Evolutionary conservation across 2,329 filamentous ascomycete species (phyloP), one percentile per base, ranked within the genome.

Genomic region (Aureobasidium musti): DNA sequence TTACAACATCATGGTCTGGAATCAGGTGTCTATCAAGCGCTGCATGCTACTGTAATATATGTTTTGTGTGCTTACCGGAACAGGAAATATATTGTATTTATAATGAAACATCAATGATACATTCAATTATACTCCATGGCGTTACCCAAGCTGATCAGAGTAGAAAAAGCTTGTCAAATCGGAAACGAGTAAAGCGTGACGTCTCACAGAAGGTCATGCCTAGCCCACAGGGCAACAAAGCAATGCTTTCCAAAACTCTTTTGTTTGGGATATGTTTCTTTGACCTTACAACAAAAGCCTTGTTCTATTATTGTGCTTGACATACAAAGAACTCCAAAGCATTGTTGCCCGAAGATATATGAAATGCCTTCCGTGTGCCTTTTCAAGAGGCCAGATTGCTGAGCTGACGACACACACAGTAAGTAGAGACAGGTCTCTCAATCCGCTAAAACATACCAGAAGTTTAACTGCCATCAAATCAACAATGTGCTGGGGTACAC

Each of bases 381-480:
- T 13, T 47, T 4, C 14, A 19, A 14, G 7, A 30, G 17, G 30
- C 7, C 50, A 35, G 50, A 53, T n/a, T 19, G 13, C 10, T 8
- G 19, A 53, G 30, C 10, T 17, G 21, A 21, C 30, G 19, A 33
- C 1, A 37, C 2, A 37, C 19, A 39, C 11, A 26, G 30, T 39
- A 33, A 35, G 52, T 39, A 56, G 52, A 56, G 35, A 39, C 33
- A 56, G 52, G 52, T 56, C 52, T 56, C 52, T 6, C n/a, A 56
- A 11, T 10, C 26, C 14, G 21, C 52, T 56, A 26, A 56, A 26
- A 39, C 13, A 13, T 11, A 19, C 7, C 19, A 23, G n/a, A 19
- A 54, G 37, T 8, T 2, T 11, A 53, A 52, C 11, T 26, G 13
- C 21, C 7, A 13, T n/a, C 21, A 0, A n/a, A 30, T n/a, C 26